These are phyloP conservation scores for Cronartium ribicola DNA, from an alignment of 1,284 basidiomycete genomes.

Conservation along the genomic window DNA sequence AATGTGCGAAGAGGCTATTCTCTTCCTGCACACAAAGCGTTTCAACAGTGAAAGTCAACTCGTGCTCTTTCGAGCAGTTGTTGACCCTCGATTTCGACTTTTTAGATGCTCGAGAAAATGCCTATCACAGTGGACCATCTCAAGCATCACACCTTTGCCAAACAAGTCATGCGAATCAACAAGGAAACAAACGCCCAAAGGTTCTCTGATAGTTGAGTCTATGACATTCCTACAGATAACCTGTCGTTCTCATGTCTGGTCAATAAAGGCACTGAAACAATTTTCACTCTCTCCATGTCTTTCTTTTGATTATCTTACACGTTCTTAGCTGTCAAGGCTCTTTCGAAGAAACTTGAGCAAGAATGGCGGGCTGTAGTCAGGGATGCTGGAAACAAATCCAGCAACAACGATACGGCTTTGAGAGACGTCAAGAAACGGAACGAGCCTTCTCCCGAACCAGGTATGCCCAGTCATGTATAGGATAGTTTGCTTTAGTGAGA, in stretches of 20 bases:
- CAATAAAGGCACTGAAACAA: too few species aligned
- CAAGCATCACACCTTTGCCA: slow-evolving; percentile 36
- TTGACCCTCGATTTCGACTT: neutral
- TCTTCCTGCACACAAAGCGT: neutral
- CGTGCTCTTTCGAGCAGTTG: neutral
- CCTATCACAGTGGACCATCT: slow-evolving; percentile 34
- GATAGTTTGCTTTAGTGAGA: neutral
- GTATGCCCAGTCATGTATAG: slow-evolving; percentile 1
- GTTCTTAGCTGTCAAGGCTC: neutral
- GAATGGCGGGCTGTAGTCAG: slow-evolving; percentile 24
- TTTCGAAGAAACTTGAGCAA: slow-evolving; percentile 25
- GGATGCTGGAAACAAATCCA: slow-evolving; percentile 9
- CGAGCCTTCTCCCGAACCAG: slow-evolving; percentile 28
- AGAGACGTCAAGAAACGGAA: slow-evolving; percentile 26
- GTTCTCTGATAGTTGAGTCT: slow-evolving; percentile 39
- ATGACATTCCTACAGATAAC: neutral
- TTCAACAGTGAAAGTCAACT: neutral
- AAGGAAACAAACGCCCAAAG: slow-evolving; percentile 28
- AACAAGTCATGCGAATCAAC: slow-evolving; percentile 39
- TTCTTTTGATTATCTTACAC: too few species aligned
- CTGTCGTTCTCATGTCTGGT: neutral
- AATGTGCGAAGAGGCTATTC: too few species aligned
- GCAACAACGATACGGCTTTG: neutral
- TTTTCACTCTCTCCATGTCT: too few species aligned
- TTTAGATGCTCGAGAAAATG: slow-evolving; percentile 36